A percentile compares a stretch with the other conserved stretches of the same genome.
phyloP scores from a whole-genome alignment of 2,329 filamentous ascomycete genomes.

The Penicillium digitatum region DNA sequence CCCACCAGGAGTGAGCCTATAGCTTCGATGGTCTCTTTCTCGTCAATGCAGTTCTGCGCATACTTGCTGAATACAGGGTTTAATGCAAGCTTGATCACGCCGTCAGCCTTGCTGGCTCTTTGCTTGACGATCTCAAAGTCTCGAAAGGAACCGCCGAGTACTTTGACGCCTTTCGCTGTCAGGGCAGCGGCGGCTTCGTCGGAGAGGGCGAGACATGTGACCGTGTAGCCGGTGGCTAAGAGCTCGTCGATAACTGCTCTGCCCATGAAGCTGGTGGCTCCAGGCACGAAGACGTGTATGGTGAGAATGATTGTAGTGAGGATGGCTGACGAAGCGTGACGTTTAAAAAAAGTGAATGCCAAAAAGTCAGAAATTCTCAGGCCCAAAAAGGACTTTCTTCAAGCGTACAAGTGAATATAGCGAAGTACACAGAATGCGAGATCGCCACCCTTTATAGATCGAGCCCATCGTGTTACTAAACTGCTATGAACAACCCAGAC shows the following conservation, averaged over 20 bases:
- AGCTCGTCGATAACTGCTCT: conserved; percentile 39
- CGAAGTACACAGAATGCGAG: not conserved
- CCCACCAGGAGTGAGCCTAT: conserved; percentile 34
- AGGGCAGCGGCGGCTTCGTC: conserved; percentile 31
- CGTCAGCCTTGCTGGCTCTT: conserved; percentile 35
- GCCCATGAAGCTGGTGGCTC: conserved; percentile 46
- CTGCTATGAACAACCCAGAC: not conserved
- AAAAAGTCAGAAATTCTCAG: no score
- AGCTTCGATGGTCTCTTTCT: conserved; percentile 37
- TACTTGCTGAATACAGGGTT: conserved; percentile 40
- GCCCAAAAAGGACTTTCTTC: not conserved
- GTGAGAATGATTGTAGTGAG: not conserved
- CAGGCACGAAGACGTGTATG: conserved; percentile 33
- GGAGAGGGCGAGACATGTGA: conserved; percentile 42
- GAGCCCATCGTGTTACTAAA: not conserved
- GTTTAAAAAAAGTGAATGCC: not conserved
- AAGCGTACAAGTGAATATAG: not conserved
- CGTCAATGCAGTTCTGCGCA: conserved; percentile 27
- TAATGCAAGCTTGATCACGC: conserved; percentile 44
- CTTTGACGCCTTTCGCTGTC: conserved; percentile 30
- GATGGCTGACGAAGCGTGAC: not conserved
- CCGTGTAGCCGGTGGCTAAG: conserved; percentile 38
- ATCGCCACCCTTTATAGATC: not conserved
- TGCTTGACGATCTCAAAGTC: conserved; percentile 34
- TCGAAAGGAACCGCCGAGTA: conserved; percentile 35